Base-by-base conservation (phyloP, 768 basidiomycete genomes). In the Rhodocollybia butyracea region DNA sequence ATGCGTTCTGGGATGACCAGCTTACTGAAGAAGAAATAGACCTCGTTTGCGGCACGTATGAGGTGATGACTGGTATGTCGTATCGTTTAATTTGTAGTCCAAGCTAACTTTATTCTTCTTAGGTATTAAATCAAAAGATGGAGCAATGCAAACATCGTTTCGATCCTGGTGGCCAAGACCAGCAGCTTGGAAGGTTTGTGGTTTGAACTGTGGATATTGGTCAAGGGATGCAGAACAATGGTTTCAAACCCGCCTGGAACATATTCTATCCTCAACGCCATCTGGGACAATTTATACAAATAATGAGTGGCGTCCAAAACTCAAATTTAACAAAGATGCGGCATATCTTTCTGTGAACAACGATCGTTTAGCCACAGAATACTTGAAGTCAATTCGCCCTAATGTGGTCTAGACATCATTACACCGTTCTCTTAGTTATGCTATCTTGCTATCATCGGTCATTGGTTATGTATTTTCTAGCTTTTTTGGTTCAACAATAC, bases 151-250 rank as follows among this genome's bases (percentile, higher is more conserved):
- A n/a, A n/a, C n/a, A n/a, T n/a, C n/a, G n/a, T n/a, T 21, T 15
- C 15, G 19, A 19, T 50, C 48, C 6, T 50, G 48, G 48, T 50
- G 48, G 48, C 48, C 48, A 13, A 13, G 48, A 17, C 48, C 48
- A 12, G 12, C 13, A 17, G 27, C 29, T 17, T 50, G 48, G 48
- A 31, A 50, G 34, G 27, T 38, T 8, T 27, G 29, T 21, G 34
- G 30, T 11, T 13, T 50, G 11, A 50, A 34, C 24, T 19, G n/a
- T 32, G 48, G 48, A 22, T 50, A 32, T 19, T 50, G 48, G 48
- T 21, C 30, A 11, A 31, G 30, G 7, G 29, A 32, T 50, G 34
- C 30, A 13, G 48, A 50, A 22, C 13, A 8, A 11, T 50, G 48
- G 48, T 50, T 32, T 38, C 30, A 50, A 34, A 11, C 8, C n/a